Percentiles rank a stretch among this genome's conserved stretches.
Evolutionary conservation across 768 basidiomycete species (phyloP).

Genomic region (Mycena olivaceomarginata): DNA sequence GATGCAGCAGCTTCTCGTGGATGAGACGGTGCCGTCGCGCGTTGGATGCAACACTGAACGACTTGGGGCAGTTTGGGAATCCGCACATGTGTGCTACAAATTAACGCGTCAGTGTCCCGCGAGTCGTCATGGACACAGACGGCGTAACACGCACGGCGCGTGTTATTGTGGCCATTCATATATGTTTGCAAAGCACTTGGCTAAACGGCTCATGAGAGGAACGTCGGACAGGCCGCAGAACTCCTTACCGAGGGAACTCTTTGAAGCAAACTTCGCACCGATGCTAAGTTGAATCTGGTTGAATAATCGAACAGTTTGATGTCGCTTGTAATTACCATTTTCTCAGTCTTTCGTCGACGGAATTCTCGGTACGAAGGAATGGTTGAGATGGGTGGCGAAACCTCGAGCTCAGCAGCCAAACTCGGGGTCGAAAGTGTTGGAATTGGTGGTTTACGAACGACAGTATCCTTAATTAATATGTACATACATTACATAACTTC

Average conservation of each 20-base stretch:
- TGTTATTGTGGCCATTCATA: slow-evolving; percentile 75
- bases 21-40: slow-evolving; percentile 88
- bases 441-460: too few species aligned
- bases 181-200: slow-evolving; percentile 75
- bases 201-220: slow-evolving; percentile 49
- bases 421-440: slow-evolving; percentile 6
- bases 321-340: slow-evolving; percentile 57
- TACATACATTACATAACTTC: too few species aligned
- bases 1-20: slow-evolving; percentile 65
- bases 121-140: neutral
- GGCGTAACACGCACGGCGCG: slow-evolving; percentile 64
- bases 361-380: neutral
- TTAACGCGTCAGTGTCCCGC: neutral
- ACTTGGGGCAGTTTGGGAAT: slow-evolving; percentile 76
- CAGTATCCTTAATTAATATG: too few species aligned
- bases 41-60: slow-evolving; percentile 88
- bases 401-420: neutral
- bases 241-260: slow-evolving; percentile 67
- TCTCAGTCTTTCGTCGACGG: slow-evolving; percentile 47
- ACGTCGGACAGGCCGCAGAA: slow-evolving; percentile 22
- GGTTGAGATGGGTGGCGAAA: slow-evolving; percentile 2
- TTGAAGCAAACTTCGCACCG: slow-evolving; percentile 69
- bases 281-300: slow-evolving; percentile 50
- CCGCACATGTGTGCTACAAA: slow-evolving; percentile 70
- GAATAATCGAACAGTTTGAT: neutral